Evolutionary conservation across 1,284 basidiomycete species (phyloP), one percentile per base, ranked within the genome.

Genomic region (Rhodotorula sp.): DNA sequence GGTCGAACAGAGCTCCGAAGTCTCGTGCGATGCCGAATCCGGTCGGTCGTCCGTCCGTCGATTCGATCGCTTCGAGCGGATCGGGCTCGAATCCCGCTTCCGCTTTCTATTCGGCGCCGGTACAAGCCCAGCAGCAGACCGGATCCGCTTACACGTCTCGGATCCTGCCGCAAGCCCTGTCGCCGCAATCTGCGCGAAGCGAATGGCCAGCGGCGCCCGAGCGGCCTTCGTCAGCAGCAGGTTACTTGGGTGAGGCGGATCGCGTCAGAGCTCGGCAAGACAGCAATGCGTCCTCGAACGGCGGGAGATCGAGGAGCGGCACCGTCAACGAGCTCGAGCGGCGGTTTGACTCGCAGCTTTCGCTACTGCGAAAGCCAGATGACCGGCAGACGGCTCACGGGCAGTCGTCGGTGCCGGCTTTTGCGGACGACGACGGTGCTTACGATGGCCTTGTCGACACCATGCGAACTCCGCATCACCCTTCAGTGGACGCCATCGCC

Each of bases 91-190:
- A 67, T 26, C 65, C 67, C 6, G 69, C 70, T 33, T 66, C 62
- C 3, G 66, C 67, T 3, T 68, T 66, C 58, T 68, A 71, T 54
- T 68, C 69, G 6, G 68, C 69, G 6, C 67, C 64, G 22, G 62
- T 68, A 0, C 64, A 70, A 20, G 66, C 64, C 1, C 67, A 64
- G 42, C 71, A 67, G 5, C 62, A 59, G 42, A 3, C 53, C n/a
- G n/a, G 53, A 42, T 42, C 37, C 6, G 3, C 26, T 10, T 54
- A 54, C 53, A 17, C 53, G 53, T 14, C 53, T 12, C 53, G 53
- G 29, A 17, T 17, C 53, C 14, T 26, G 14, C 26, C 53, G 10
- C 26, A n/a, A 26, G 10, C 26, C 12, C 15, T 54, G 26, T 54
- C 53, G 53, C 53, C 53, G n/a, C 53, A n/a, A 26, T 54, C 53